A percentile compares a stretch with the other conserved stretches of the same genome.
phyloP scores from a whole-genome alignment of 108 stramenopile genomes.

The Poteriospumella lacustris region DNA sequence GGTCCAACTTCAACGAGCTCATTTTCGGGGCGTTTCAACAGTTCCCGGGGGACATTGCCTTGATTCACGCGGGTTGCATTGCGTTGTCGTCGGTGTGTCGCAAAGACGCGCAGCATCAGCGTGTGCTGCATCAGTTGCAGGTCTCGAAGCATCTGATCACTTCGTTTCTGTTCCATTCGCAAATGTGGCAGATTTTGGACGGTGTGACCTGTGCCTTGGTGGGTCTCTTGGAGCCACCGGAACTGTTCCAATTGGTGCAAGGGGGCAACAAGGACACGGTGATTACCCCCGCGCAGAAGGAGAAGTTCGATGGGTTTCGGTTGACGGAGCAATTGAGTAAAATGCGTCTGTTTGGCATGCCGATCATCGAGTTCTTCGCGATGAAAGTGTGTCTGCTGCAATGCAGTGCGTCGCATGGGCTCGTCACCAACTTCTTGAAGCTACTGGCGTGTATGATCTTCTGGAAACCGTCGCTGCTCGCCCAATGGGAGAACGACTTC shows the following conservation, averaged over 20 bases:
- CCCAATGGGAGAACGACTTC: neutral
- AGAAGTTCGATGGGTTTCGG: too few relatives aligned
- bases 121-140: neutral
- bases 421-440: neutral
- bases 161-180: neutral
- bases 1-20: neutral
- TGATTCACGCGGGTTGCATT: neutral
- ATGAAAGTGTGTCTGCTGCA: too few relatives aligned
- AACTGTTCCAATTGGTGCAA: too few relatives aligned
- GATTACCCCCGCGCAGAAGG: too few relatives aligned
- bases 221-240: constrained; percentile 6
- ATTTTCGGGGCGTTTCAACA: constrained; percentile 17
- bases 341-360: too few relatives aligned
- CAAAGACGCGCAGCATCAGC: neutral
- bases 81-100: neutral
- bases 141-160: neutral
- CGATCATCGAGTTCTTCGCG: too few relatives aligned
- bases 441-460: neutral
- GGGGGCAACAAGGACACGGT: too few relatives aligned
- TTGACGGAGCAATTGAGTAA: too few relatives aligned
- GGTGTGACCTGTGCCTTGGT: neutral
- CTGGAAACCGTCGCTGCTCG: neutral
- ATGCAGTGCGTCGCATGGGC: too few relatives aligned
- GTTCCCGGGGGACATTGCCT: neutral
- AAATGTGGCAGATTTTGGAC: neutral